phyloP scores from a whole-genome alignment of 225 moss, liverwort and hornwort genomes.

The Thuidium tamariscinum region DNA sequence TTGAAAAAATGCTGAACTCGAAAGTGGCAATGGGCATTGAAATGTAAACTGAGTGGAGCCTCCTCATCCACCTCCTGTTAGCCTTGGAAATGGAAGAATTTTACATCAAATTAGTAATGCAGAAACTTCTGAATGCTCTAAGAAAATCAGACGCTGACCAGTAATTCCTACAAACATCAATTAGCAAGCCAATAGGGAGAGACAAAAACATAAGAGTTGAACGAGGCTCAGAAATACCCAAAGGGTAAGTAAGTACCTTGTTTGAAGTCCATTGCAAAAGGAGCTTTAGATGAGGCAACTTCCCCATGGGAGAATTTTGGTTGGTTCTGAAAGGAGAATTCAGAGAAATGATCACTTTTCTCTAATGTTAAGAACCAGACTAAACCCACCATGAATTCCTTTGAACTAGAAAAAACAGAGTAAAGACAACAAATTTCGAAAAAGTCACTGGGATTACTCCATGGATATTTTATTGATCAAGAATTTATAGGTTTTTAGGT shows the following conservation, averaged over 20 bases:
- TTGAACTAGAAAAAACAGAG: neutral
- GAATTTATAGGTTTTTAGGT: neutral
- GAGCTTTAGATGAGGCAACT: conserved; percentile 18
- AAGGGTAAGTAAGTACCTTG: neutral
- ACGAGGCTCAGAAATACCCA: neutral
- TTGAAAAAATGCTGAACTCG: neutral
- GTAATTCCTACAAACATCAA: neutral
- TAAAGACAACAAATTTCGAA: neutral
- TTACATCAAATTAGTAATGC: neutral
- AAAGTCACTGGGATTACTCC: neutral
- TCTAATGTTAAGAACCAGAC: neutral
- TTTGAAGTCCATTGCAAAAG: conserved; percentile 28
- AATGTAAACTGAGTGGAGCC: neutral
- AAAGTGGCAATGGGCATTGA: neutral
- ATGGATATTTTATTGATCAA: neutral
- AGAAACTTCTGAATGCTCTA: neutral
- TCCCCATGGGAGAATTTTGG: neutral
- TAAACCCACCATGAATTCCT: neutral
- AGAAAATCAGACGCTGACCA: neutral
- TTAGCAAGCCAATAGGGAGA: neutral
- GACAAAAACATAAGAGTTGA: neutral
- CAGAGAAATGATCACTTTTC: neutral
- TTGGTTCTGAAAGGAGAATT: neutral
- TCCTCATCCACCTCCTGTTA: neutral
- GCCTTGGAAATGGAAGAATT: neutral